Evolutionary conservation across 2,329 filamentous ascomycete genomes (phyloP), one percentile per base, ranked within the genome.

Genomic region (Clarireedia homoeocarpa): DNA sequence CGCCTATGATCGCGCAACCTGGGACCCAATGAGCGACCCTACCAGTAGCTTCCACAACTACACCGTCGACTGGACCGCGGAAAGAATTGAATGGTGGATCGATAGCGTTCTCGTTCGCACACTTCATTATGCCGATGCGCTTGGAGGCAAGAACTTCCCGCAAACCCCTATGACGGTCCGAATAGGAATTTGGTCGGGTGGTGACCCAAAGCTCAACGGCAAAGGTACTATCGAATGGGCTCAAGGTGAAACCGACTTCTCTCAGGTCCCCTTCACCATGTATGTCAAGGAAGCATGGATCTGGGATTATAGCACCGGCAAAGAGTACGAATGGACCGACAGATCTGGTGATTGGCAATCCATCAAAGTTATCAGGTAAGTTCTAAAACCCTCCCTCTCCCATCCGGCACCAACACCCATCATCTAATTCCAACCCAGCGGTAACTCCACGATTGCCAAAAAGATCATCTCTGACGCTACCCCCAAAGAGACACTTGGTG

Each of bases 111-210:
- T 80, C 4, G 77, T 88, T 51, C 83, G 88, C 59, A 84, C 79
- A 1, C 74, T 89, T n/a, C 69, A 77, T 7, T 80, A 82, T 55
- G 73, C 72, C 24, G 82, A 86, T 51, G 81, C 83, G 57, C 79
- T 84, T 67, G 78, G 78, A 62, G 82, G 83, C 12, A 69, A 78
- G 50, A 79, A 80, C 67, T 91, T 82, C 69, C 88, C 88, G 0
- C 88, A 92, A 68, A 91, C 88, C 0, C 88, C 88, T 1, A 86
- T 87, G 83, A 81, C 82, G 51, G 71, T 89, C 50, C 83, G 81
- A 52, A 66, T 89, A 17, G 85, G 85, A 53, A 84, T 86, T 62
- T 86, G 82, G 78, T 80, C 85, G 51, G 77, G 81, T 55, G 77
- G 84, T 59, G 77, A 88, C 61, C 72, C 81, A 5, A 54, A 54